Evolutionary conservation across 129 eudicot genomes (phyloP).

Genomic region (Glebionis coronaria): DNA sequence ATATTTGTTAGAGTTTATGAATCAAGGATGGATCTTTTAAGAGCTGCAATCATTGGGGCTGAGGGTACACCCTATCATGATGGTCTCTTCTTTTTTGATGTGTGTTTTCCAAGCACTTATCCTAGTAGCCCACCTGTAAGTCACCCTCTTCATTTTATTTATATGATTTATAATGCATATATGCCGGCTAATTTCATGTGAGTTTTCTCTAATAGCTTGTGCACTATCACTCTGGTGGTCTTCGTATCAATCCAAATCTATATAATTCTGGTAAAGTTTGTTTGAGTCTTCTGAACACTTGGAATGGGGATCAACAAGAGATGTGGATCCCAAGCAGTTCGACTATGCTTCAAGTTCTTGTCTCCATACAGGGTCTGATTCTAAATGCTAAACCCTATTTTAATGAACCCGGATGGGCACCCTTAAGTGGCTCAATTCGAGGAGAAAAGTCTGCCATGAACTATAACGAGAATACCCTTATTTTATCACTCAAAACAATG

Average conservation of each 20-base stretch:
- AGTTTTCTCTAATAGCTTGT: conserved; percentile 40
- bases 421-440: conserved; percentile 10
- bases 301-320: conserved; percentile 59
- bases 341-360: conserved; percentile 73
- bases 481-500: conserved; percentile 59
- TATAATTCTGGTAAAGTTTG: conserved; percentile 65
- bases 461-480: conserved; percentile 56
- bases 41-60: conserved; percentile 93
- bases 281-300: conserved; percentile 76
- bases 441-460: conserved; percentile 39
- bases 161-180: conserved; percentile 1
- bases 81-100: conserved; percentile 86
- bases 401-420: conserved; percentile 59
- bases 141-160: neutral
- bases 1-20: conserved; percentile 87
- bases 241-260: conserved; percentile 71
- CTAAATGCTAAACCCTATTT: conserved; percentile 66
- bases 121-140: conserved; percentile 87
- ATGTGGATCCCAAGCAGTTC: conserved; percentile 64
- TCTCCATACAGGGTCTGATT: conserved; percentile 79
- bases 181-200: neutral
- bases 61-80: conserved; percentile 97
- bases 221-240: conserved; percentile 72
- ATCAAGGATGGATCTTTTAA: conserved; percentile 84
- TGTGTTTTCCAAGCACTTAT: conserved; percentile 58